Evolutionary conservation across 768 basidiomycete species (phyloP), one percentile per base, ranked within the genome.

Genomic region (Amanita brunnescens): DNA sequence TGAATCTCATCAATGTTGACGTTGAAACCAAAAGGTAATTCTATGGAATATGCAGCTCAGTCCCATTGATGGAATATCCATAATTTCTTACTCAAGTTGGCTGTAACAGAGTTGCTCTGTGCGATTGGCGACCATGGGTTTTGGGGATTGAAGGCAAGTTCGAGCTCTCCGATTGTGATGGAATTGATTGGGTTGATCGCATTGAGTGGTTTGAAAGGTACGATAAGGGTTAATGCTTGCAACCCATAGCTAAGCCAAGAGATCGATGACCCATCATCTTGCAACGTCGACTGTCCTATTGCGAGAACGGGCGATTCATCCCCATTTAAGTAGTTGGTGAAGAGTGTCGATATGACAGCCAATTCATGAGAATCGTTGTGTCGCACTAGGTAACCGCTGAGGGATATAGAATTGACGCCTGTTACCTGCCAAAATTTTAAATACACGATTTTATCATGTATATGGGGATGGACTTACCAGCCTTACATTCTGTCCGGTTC

Each of bases 261-360:
- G 51, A 88, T 76, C 4, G 64, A 58, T 10, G 75, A 64, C 23
- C 78, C 77, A 61, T 85, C 80, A 2, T 65, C 43, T 54, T 83
- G 83, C 3, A 75, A 61, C 8, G 83, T 80, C 18, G 81, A 81
- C 45, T 67, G 61, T 13, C 85, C 86, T 10, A 66, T 70, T 1
- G 84, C 86, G 51, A 80, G 60, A 33, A 87, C 81, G 3, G 68
- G 72, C 3, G 83, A 79, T 14, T 57, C 62, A 20, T 78, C 76
- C 20, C 81, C 74, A 58, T 89, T 87, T 55, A 89, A 67, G 60
- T 85, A 87, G 42, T 78, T 76, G 13, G 83, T 85, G 64, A 88
- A 88, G 37, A 88, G 67, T 48, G 76, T 61, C 6, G 82, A 82
- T 42, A 86, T 67, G n/a, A 60, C 57, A 3, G 64, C 68, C 35